phyloP scores from a whole-genome alignment of 768 basidiomycete species.

The Suillus tomentosus region DNA sequence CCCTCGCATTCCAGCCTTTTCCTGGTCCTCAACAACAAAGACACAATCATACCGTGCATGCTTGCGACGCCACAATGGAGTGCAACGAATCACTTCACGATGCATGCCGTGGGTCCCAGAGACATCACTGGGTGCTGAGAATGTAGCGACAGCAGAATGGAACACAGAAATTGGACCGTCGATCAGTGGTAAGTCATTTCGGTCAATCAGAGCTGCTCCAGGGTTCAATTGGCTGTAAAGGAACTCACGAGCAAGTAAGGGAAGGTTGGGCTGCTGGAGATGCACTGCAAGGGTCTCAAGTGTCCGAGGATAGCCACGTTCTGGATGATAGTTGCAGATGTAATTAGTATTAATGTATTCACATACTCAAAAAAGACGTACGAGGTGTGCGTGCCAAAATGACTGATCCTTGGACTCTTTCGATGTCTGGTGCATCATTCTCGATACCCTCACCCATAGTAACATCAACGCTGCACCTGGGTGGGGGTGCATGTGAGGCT shows the following conservation, averaged over 20 bases:
- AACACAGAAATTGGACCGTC: conserved; percentile 23
- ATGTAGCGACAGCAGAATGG: conserved; percentile 31
- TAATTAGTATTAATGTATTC: not conserved
- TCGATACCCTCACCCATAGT: too few species aligned
- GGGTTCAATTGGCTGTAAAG: too few species aligned
- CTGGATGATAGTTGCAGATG: not conserved
- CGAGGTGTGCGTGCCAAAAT: not conserved
- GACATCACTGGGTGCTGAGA: conserved; percentile 27
- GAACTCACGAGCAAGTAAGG: too few species aligned
- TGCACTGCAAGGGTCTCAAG: conserved; percentile 6
- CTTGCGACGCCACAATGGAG: conserved; percentile 16
- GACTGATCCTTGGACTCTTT: not conserved
- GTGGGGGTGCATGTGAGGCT: too few species aligned
- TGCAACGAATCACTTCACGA: conserved; percentile 19
- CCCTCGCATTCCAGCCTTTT: conserved; percentile 17
- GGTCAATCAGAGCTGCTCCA: conserved; percentile 2
- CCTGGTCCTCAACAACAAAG: conserved; percentile 18
- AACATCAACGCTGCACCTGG: too few species aligned
- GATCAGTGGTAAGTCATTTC: conserved; percentile 9
- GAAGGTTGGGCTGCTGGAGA: conserved; percentile 8
- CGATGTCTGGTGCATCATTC: not conserved
- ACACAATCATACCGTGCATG: conserved; percentile 19
- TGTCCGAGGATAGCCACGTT: conserved; percentile 7
- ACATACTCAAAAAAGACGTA: not conserved
- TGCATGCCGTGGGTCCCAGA: conserved; percentile 17